phyloP scores from a whole-genome alignment of 371 early-diverging fungal genomes.

The Basidiobolus meristosporus region DNA sequence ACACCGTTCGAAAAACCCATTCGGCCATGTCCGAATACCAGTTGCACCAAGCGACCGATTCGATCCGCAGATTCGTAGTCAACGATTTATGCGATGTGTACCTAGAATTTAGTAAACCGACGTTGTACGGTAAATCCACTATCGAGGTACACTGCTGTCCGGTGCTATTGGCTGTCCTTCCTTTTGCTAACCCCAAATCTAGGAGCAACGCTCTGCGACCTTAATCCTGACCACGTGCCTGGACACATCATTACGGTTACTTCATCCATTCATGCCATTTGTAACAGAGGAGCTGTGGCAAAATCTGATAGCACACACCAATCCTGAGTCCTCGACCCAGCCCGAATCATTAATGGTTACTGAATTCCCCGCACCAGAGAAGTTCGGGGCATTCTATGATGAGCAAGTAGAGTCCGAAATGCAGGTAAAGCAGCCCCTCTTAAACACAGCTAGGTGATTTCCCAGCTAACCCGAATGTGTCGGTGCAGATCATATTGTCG shows the following conservation, averaged over 20 bases:
- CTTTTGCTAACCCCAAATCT: background rate
- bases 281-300: conserved; percentile 81
- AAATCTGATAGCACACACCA: background rate
- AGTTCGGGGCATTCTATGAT: conserved; percentile 14
- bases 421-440: conserved; percentile 10
- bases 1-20: conserved; percentile 40
- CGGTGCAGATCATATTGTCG: conserved; percentile 15
- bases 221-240: conserved; percentile 49
- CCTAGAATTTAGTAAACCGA: conserved; percentile 62
- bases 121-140: conserved; percentile 18
- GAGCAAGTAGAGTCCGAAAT: conserved; percentile 27
- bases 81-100: conserved; percentile 93
- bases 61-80: conserved; percentile 73
- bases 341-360: conserved; percentile 29
- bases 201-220: conserved; percentile 10
- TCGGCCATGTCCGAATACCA: conserved; percentile 46
- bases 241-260: conserved; percentile 62
- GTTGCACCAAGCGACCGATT: conserved; percentile 70
- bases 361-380: conserved; percentile 16
- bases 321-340: conserved; percentile 3
- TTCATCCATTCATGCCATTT: conserved; percentile 98
- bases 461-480: background rate
- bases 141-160: conserved; percentile 11
- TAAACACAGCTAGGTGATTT: background rate
- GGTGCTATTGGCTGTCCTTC: conserved; percentile 3